Percentiles rank a stretch among this genome's conserved stretches.
phyloP scores from a whole-genome alignment of 768 basidiomycete species.

The Mycena filopes region DNA sequence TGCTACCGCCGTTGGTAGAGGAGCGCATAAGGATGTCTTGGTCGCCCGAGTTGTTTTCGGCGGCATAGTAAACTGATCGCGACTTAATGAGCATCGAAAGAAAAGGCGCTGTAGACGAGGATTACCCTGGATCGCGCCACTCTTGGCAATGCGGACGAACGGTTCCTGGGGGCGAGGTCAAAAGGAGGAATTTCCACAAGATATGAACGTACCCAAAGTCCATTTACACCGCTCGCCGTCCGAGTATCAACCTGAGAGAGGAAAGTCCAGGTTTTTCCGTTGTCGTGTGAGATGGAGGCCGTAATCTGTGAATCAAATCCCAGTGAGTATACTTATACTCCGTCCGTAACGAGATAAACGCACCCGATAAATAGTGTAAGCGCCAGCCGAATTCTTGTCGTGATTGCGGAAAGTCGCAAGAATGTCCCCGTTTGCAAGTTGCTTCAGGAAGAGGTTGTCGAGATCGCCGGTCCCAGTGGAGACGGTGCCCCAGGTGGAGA shows the following conservation, averaged over 20 bases:
- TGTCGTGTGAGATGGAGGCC: slow-evolving; percentile 33
- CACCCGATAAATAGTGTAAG: slow-evolving; percentile 18
- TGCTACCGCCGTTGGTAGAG: slow-evolving; percentile 34
- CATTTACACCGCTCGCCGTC: slow-evolving; percentile 27
- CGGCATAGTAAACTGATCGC: slow-evolving; percentile 33
- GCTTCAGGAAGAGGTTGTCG: slow-evolving; percentile 25
- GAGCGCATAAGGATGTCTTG: slow-evolving; percentile 39
- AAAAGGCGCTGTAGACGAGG: background rate
- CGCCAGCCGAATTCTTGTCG: slow-evolving; percentile 10
- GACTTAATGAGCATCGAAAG: background rate
- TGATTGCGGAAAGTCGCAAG: slow-evolving; percentile 31
- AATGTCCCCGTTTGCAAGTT: slow-evolving; percentile 29
- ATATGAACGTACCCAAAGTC: slow-evolving; percentile 38
- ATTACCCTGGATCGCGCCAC: slow-evolving; percentile 32
- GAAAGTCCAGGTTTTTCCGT: slow-evolving; percentile 35
- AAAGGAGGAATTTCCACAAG: background rate
- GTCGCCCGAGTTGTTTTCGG: slow-evolving; percentile 34
- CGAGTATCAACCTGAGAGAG: slow-evolving; percentile 35
- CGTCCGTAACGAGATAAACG: background rate
- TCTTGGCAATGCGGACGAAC: slow-evolving; percentile 31
- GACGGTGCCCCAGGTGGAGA: slow-evolving; percentile 16
- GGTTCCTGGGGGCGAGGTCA: slow-evolving; percentile 33
- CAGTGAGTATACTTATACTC: background rate
- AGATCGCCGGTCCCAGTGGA: slow-evolving; percentile 28
- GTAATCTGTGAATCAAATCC: slow-evolving; percentile 32